Evolutionary conservation across 73 alveolate species (phyloP).

Genomic region (Urostyla sp.): DNA sequence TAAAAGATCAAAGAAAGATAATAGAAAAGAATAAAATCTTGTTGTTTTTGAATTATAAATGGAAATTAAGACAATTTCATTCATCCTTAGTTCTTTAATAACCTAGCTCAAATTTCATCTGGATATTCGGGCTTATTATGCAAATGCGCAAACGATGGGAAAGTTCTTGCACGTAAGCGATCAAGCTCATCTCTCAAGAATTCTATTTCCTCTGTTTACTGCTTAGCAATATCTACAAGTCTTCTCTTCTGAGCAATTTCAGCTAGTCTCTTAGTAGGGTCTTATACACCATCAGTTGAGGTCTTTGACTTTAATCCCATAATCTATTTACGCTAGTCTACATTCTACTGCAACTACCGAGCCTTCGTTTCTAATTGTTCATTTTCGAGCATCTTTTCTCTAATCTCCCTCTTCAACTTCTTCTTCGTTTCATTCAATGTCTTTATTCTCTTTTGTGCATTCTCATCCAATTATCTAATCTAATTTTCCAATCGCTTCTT

Average conservation of each 20-base stretch:
- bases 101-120: constrained; percentile 71
- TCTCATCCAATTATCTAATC: constrained; percentile 82
- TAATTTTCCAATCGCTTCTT: constrained; percentile 79
- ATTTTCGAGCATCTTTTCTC: constrained; percentile 84
- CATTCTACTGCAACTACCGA: constrained; percentile 82
- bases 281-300: constrained; percentile 78
- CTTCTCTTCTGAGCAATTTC: constrained; percentile 90
- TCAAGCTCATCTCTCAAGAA: constrained; percentile 95
- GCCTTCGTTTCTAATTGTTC: constrained; percentile 89
- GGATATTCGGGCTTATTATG: constrained; percentile 91
- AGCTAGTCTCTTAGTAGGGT: constrained; percentile 76
- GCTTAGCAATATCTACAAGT: constrained; percentile 84
- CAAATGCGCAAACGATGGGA: constrained; percentile 97
- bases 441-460: constrained; percentile 87
- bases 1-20: too few species aligned
- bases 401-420: constrained; percentile 84
- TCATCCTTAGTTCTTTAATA: background rate
- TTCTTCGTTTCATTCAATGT: constrained; percentile 86
- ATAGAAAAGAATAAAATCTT: too few species aligned
- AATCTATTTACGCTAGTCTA: constrained; percentile 88
- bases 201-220: constrained; percentile 95
- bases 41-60: too few species aligned
- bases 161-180: constrained; percentile 94
- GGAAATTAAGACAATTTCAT: background rate
- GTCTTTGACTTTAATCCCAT: constrained; percentile 85